Percentiles rank a stretch among this genome's conserved stretches.
phyloP scores from a whole-genome alignment of 805 yeast species.

The Metschnikowia bowlesiae region DNA sequence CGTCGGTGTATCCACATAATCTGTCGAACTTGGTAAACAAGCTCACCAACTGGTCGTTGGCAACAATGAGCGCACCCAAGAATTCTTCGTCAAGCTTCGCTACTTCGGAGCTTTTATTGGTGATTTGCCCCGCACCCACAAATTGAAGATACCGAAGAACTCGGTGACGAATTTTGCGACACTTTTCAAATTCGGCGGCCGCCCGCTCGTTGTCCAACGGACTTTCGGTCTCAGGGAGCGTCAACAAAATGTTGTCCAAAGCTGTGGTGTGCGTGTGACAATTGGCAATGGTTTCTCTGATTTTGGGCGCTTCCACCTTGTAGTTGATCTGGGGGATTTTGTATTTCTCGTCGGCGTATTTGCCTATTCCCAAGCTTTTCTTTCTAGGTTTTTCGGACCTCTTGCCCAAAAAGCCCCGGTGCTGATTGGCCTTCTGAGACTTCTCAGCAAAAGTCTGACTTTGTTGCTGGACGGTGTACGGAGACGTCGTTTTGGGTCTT shows the following conservation, averaged over 20 bases:
- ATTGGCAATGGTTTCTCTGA: conserved; percentile 64
- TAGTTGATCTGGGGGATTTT: conserved; percentile 67
- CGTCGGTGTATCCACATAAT: conserved; percentile 36
- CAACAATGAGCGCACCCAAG: conserved; percentile 79
- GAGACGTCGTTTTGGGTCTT: conserved; percentile 23
- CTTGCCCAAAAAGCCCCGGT: neutral
- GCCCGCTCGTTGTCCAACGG: conserved; percentile 64
- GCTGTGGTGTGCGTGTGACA: conserved; percentile 72
- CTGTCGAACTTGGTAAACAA: conserved; percentile 69
- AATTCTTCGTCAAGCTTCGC: conserved; percentile 62
- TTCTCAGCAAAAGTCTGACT: neutral
- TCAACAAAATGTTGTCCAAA: conserved; percentile 47
- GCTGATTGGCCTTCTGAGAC: neutral
- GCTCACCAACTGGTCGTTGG: conserved; percentile 83
- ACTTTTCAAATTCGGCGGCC: conserved; percentile 64
- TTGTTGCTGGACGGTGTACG: conserved; percentile 13
- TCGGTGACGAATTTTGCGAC: conserved; percentile 70
- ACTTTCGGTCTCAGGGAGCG: conserved; percentile 42
- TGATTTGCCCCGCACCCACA: conserved; percentile 51
- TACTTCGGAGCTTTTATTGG: conserved; percentile 24
- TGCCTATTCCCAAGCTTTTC: neutral
- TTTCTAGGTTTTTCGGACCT: conserved; percentile 3
- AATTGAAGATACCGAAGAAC: conserved; percentile 78
- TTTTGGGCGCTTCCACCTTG: conserved; percentile 67
- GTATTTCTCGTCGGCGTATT: conserved; percentile 46